A percentile compares a stretch with the other conserved stretches of the same genome.
Evolutionary conservation across 2,329 filamentous ascomycete genomes (phyloP).

Genomic region (Penicillium glabrum): DNA sequence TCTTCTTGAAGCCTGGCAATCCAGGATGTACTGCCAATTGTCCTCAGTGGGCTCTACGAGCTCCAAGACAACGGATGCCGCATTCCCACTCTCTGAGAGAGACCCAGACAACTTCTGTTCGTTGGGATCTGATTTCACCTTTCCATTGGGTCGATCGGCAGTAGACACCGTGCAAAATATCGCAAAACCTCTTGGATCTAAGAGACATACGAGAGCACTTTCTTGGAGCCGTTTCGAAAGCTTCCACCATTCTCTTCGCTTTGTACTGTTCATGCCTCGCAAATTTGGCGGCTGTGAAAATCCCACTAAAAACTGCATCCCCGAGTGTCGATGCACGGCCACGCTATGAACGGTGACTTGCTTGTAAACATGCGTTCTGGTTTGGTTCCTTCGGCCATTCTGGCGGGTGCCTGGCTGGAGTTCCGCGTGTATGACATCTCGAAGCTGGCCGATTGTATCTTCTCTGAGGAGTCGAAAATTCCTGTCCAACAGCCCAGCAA

Average conservation of each 20-base stretch:
- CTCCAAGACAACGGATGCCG: conserved; percentile 29
- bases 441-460: conserved; percentile 7
- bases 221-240: conserved; percentile 30
- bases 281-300: conserved; percentile 27
- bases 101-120: conserved; percentile 10
- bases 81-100: conserved; percentile 25
- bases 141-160: conserved; percentile 9
- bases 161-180: conserved; percentile 27
- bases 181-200: conserved; percentile 15
- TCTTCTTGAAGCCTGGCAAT: conserved; percentile 7
- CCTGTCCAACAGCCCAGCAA: conserved; percentile 6
- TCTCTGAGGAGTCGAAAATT: conserved; percentile 4
- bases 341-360: conserved; percentile 6
- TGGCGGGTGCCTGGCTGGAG: background rate
- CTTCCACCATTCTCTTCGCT: conserved; percentile 31
- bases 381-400: background rate
- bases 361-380: background rate
- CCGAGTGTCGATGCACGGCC: conserved; percentile 17
- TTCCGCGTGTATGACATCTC: conserved; percentile 13
- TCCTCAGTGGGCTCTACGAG: conserved; percentile 29
- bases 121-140: background rate
- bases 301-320: conserved; percentile 20
- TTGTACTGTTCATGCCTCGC: background rate
- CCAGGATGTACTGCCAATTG: conserved; percentile 19
- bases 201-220: conserved; percentile 31